Percentiles rank a stretch among this genome's conserved stretches.
Evolutionary conservation across 805 yeast species (phyloP).

Genomic region (Saccharomycodes ludwigii): DNA sequence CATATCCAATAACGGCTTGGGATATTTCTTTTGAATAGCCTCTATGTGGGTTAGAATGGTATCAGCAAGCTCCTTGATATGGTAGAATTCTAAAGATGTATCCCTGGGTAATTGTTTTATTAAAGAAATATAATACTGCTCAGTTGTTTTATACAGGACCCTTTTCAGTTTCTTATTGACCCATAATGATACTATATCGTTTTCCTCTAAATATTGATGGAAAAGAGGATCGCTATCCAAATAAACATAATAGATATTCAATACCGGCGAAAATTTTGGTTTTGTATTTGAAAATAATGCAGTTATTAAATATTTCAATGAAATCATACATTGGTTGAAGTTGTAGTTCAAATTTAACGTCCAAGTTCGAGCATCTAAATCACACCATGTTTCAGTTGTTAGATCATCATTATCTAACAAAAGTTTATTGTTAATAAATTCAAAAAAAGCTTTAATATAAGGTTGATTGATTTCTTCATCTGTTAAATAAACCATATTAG

Average conservation of each 20-base stretch:
- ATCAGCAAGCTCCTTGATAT: constrained; percentile 47
- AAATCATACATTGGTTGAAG: constrained; percentile 34
- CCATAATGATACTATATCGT: no score
- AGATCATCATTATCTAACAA: constrained; percentile 13
- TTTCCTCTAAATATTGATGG: no score
- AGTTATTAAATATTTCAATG: constrained; percentile 31
- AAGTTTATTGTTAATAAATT: constrained; percentile 16
- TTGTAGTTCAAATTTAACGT: constrained; percentile 30
- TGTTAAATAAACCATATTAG: constrained; percentile 25
- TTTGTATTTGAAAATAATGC: constrained; percentile 31
- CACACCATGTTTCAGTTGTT: constrained; percentile 26
- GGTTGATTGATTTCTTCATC: constrained; percentile 21
- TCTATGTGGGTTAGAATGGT: constrained; percentile 37
- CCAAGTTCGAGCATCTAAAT: constrained; percentile 41
- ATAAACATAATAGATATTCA: constrained; percentile 37
- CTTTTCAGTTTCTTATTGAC: constrained; percentile 28
- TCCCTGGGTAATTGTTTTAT: constrained; percentile 47
- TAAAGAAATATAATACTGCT: constrained; percentile 29
- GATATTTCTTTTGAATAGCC: constrained; percentile 45
- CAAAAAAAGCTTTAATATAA: constrained; percentile 24
- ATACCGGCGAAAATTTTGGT: constrained; percentile 47
- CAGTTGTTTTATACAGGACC: constrained; percentile 29
- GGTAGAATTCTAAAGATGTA: constrained; percentile 37
- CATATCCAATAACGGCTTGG: constrained; percentile 46
- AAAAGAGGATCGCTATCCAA: constrained; percentile 37